Evolutionary conservation across 139 green algal species (phyloP).

Genomic region (Ostreobium quekettii): DNA sequence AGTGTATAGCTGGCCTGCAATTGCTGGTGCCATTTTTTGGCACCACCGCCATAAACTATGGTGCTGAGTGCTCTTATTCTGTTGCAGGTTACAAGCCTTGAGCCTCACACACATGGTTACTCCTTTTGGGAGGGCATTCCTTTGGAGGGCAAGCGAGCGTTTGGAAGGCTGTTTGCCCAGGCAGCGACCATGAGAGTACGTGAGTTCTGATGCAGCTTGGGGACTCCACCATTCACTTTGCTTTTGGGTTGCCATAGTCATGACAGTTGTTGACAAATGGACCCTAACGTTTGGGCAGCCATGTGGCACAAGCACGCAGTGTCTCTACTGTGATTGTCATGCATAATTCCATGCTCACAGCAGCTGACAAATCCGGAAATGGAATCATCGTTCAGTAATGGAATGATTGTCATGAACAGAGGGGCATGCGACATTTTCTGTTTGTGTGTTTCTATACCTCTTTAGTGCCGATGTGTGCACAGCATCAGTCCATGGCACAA

Average conservation of each 20-base stretch:
- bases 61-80: background rate
- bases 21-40: background rate
- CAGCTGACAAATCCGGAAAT: background rate
- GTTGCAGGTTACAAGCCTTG: conserved; percentile 47
- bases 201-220: background rate
- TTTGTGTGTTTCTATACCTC: background rate
- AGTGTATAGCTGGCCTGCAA: background rate
- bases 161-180: conserved; percentile 66
- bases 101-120: conserved; percentile 77
- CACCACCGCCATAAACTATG: background rate
- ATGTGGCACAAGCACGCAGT: no score
- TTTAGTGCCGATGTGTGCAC: background rate
- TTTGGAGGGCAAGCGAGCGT: conserved; percentile 47
- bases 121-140: conserved; percentile 92
- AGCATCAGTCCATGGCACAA: background rate
- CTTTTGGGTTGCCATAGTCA: background rate
- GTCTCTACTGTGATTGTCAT: background rate
- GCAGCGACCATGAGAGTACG: conserved; percentile 41
- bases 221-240: background rate
- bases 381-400: background rate
- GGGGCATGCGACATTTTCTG: background rate
- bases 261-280: conserved; percentile 11
- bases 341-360: background rate
- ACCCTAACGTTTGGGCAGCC: no score
- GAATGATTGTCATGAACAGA: background rate